These are phyloP conservation scores for Stachybotrys elegans DNA, from an alignment of 2,329 filamentous ascomycete species.

Conservation along the genomic window DNA sequence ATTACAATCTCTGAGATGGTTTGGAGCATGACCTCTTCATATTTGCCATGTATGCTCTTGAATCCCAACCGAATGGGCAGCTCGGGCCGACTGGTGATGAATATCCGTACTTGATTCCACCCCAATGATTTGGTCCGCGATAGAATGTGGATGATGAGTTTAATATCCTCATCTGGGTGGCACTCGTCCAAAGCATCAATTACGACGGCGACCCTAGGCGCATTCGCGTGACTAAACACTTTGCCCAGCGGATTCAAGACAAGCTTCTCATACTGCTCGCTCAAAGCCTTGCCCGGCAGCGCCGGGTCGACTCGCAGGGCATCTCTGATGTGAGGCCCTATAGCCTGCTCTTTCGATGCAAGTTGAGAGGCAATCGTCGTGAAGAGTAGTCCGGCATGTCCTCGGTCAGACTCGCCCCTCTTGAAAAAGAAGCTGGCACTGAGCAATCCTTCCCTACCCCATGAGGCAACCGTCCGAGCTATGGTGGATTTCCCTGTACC, in stretches of 20 bases:
- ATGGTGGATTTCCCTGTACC: slow-evolving; percentile 36
- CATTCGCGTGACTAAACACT: neutral
- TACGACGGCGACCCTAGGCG: slow-evolving; percentile 18
- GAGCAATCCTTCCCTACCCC: neutral
- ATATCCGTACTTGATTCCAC: slow-evolving; percentile 22
- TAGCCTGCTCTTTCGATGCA: slow-evolving; percentile 15
- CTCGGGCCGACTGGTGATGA: slow-evolving; percentile 39
- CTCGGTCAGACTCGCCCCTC: slow-evolving; percentile 31
- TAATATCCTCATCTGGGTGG: slow-evolving; percentile 20
- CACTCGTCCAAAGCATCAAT: slow-evolving; percentile 28
- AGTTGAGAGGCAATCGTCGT: slow-evolving; percentile 33
- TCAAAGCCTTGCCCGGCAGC: slow-evolving; percentile 20
- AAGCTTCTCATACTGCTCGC: slow-evolving; percentile 36
- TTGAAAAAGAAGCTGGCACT: slow-evolving; percentile 19
- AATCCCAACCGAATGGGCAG: slow-evolving; percentile 32
- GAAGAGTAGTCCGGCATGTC: slow-evolving; percentile 29
- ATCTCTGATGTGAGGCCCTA: slow-evolving; percentile 19
- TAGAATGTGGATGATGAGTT: slow-evolving; percentile 19
- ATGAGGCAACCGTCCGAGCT: slow-evolving; percentile 31
- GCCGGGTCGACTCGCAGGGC: slow-evolving; percentile 24
- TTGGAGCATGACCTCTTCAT: slow-evolving; percentile 26
- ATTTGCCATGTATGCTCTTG: slow-evolving; percentile 12
- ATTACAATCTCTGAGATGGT: slow-evolving; percentile 23
- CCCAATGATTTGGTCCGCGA: slow-evolving; percentile 6
- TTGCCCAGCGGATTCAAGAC: slow-evolving; percentile 26